Evolutionary conservation across 441 rosid genomes (phyloP), one percentile per base, ranked within the genome.

Genomic region (Pelargonium citronellum): DNA sequence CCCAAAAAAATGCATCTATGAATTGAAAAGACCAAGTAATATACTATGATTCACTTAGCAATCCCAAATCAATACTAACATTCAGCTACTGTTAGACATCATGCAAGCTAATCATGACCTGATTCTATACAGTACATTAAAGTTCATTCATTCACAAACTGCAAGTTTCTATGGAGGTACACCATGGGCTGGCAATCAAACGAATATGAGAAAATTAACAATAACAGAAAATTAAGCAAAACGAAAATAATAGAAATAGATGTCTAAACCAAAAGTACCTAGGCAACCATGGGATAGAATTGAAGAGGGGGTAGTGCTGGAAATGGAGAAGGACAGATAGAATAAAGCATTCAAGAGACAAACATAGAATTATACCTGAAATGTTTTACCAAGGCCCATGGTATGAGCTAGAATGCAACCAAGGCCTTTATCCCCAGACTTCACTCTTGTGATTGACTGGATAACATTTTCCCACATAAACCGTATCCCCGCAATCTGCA

Each of bases 331-430:
- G 39, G 39, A 7, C 39, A 34, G 39, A 34, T 34, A 4, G 39
- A 34, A 34, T 34, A 34, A 34, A 34, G 39, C 39, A 34, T 34
- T 34, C 20, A 43, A 67, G 24, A 74, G 12, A 76, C 34, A 71
- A 57, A 44, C 60, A 55, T 43, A 79, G 62, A n/a, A 76, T 37
- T 73, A 64, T 82, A 96, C 99, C 97, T 96, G 99, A 77, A 96
- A 85, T 71, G 99, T 96, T 91, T 96, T 96, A 64, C 99, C 99
- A 53, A 96, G 96, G 73, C 99, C 99, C 99, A 96, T 96, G 70
- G 96, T 96, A 79, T 96, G 98, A 67, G 99, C 99, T 79, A 96
- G 81, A 83, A 96, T 96, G 86, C 99, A 96, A 64, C 99, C 99
- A 68, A 96, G 97, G 75, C 99, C 99, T 78, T 82, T 93, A 79